Evolutionary conservation across 371 early-diverging fungal species (phyloP), one percentile per base, ranked within the genome.

Genomic region (Zopfochytrium polystomum): DNA sequence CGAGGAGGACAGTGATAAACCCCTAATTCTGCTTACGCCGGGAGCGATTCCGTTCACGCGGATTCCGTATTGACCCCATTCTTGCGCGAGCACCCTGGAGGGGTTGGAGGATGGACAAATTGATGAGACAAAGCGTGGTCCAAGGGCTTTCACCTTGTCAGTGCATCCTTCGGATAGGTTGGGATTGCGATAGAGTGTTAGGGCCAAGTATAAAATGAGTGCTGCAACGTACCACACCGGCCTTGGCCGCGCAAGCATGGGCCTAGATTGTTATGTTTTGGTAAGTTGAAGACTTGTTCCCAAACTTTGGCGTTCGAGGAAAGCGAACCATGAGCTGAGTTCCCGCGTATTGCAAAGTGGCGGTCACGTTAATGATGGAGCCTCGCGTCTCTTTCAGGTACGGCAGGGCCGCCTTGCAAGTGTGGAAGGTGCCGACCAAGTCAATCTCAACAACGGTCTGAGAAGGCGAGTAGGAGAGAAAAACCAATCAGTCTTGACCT

Each of bases 371-470:
- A 53, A 88, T 77, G 57, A 88, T 79, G 30, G 75, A 53, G 4
- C 90, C 90, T 63, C 84, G 84, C 56, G 83, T 71, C 42, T 76
- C 75, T 65, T 90, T 89, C 57, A 91, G 68, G 58, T 86, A 77
- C 18, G 84, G 84, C 47, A 85, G 72, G 44, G 87, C 85, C 43
- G 86, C 86, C 74, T 89, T 90, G 60, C 85, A 83, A 11, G 86
- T 76, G 72, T 90, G 86, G 74, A 85, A 91, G n/a, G 90, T 88
- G 22, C 85, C 85, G 34, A 84, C 65, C 33, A 82, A 69, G 68
- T 82, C 75, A 59, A 78, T 77, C 29, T 77, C 75, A 7, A 77
- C 48, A 18, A 80, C 77, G n/a, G 73, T 76, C 62, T 62, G 30
- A 3, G 38, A 11, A 7, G 38, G 38, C 7, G 38, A n/a, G n/a